phyloP scores from a whole-genome alignment of 1,284 basidiomycete species.

The Boletellus dicymbophilus region DNA sequence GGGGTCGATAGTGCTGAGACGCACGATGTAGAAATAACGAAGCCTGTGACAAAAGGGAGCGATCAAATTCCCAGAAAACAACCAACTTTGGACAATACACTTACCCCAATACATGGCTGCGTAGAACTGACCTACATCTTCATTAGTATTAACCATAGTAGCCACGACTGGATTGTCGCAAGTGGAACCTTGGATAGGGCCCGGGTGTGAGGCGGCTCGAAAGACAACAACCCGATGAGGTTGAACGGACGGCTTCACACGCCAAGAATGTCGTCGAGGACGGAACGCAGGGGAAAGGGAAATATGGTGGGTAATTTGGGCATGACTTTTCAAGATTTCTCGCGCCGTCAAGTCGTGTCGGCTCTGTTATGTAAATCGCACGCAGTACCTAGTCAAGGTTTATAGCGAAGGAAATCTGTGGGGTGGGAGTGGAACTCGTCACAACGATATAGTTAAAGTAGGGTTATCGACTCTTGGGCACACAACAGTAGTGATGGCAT shows the following conservation, averaged over 20 bases:
- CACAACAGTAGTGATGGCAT: too few relatives aligned
- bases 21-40: slow-evolving; percentile 22
- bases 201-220: too few relatives aligned
- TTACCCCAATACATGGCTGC: slow-evolving; percentile 23
- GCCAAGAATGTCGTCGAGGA: too few relatives aligned
- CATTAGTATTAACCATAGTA: slow-evolving; percentile 4
- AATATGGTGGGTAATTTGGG: neutral
- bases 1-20: neutral
- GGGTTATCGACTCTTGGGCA: too few relatives aligned
- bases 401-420: too few relatives aligned
- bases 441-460: too few relatives aligned
- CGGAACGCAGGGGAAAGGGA: too few relatives aligned
- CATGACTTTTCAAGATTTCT: neutral
- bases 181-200: too few relatives aligned
- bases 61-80: neutral
- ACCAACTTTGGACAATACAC: neutral
- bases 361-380: too few relatives aligned
- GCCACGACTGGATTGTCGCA: slow-evolving; percentile 5
- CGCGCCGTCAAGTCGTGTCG: too few relatives aligned
- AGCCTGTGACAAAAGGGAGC: slow-evolving; percentile 5
- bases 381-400: too few relatives aligned
- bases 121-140: slow-evolving; percentile 12
- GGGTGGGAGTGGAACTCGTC: neutral
- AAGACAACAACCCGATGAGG: too few relatives aligned
- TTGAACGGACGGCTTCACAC: neutral